Evolutionary conservation across 345 rosid species (phyloP).

Genomic region (Brassica carinata): DNA sequence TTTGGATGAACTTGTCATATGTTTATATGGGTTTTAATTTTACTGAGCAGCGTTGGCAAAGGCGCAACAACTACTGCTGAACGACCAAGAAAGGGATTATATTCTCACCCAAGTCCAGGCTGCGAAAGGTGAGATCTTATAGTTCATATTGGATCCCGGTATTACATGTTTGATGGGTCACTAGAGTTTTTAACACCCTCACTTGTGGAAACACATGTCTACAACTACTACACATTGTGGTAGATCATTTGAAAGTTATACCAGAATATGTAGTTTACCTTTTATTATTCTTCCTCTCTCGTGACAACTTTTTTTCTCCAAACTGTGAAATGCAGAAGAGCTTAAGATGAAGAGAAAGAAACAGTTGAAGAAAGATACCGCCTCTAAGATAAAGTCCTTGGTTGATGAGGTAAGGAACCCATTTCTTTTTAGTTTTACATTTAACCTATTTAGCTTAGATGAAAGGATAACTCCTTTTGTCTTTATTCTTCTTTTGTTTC

Average conservation of each 20-base stretch:
- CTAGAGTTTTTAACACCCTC: neutral
- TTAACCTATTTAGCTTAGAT: neutral
- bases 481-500: neutral
- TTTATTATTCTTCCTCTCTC: neutral
- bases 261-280: neutral
- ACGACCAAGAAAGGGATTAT: constrained; percentile 90
- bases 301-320: constrained; percentile 22
- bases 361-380: neutral
- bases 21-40: constrained; percentile 30
- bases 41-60: constrained; percentile 79
- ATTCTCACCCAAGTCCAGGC: constrained; percentile 79
- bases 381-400: constrained; percentile 67
- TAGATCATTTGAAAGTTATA: neutral
- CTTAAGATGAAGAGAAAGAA: constrained; percentile 87
- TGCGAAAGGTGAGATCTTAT: constrained; percentile 69
- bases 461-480: no score
- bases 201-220: neutral
- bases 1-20: constrained; percentile 5
- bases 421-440: constrained; percentile 10
- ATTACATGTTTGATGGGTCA: neutral
- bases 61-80: constrained; percentile 81
- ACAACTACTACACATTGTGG: neutral
- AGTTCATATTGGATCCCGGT: constrained; percentile 3
- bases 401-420: constrained; percentile 80
- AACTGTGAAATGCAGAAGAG: constrained; percentile 67